A percentile compares a stretch with the other conserved stretches of the same genome.
These are phyloP conservation scores for Ascochyta fabae DNA, from an alignment of 2,329 filamentous ascomycete genomes.

Conservation along the genomic window DNA sequence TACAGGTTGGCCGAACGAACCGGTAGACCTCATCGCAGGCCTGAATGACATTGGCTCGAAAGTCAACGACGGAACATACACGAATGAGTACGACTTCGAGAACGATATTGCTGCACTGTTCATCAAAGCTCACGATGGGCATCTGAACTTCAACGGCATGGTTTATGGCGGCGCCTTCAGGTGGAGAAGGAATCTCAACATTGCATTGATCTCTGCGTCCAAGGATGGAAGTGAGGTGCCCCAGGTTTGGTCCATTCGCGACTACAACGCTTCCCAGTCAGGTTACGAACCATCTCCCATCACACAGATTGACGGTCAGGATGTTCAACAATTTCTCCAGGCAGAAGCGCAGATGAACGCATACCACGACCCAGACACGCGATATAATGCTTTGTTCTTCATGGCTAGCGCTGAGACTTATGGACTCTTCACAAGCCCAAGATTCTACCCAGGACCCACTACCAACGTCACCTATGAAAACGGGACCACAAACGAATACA, in stretches of 20 bases:
- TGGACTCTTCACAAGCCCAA: constrained; percentile 40
- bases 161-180: constrained; percentile 46
- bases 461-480: constrained; percentile 47
- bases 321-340: constrained; percentile 44
- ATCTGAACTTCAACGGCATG: constrained; percentile 47
- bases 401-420: constrained; percentile 41
- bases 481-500: constrained; percentile 39
- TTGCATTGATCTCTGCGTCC: constrained; percentile 42
- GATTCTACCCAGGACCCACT: constrained; percentile 41
- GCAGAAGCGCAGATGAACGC: constrained; percentile 37
- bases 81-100: constrained; percentile 53
- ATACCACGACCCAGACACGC: constrained; percentile 51
- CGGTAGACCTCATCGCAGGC: constrained; percentile 48
- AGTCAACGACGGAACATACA: constrained; percentile 41
- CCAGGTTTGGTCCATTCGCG: constrained; percentile 40
- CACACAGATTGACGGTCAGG: constrained; percentile 47
- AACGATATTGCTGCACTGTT: constrained; percentile 43
- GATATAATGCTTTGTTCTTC: constrained; percentile 51
- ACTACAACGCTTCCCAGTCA: constrained; percentile 37
- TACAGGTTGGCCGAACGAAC: constrained; percentile 45
- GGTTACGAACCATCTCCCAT: constrained; percentile 44
- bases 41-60: constrained; percentile 45
- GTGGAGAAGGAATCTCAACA: constrained; percentile 38
- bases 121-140: constrained; percentile 44
- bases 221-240: constrained; percentile 38